These are phyloP conservation scores for Quercus lobata DNA, from an alignment of 331 rosid species.

Conservation along the genomic window DNA sequence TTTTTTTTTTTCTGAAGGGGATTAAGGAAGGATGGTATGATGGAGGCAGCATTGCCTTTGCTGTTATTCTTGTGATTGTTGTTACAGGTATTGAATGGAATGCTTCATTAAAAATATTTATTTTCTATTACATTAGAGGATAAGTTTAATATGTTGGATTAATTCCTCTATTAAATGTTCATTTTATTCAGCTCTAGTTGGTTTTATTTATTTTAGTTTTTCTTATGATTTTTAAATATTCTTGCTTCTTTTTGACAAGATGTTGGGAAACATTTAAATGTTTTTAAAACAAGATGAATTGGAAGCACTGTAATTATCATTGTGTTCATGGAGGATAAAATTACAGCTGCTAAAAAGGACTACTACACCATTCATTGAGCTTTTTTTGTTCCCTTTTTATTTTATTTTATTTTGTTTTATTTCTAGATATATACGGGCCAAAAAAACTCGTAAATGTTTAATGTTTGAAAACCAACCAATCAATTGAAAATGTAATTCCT, in stretches of 20 bases:
- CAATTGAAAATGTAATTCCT: too few species aligned
- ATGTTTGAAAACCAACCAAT: too few species aligned
- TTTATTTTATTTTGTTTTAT: too few species aligned
- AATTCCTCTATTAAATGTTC: not conserved
- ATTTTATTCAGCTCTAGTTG: not conserved
- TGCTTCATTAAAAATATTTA: not conserved
- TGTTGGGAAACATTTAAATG: not conserved
- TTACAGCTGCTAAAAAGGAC: not conserved
- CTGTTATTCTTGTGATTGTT: constrained; percentile 93
- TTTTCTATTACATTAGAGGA: not conserved
- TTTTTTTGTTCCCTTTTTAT: too few species aligned
- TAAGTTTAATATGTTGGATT: not conserved
- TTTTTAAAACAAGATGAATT: not conserved
- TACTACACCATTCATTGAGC: not conserved
- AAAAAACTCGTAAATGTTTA: not conserved
- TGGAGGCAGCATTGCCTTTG: constrained; percentile 99
- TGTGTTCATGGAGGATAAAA: not conserved
- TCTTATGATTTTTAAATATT: not conserved
- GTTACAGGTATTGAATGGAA: constrained; percentile 67
- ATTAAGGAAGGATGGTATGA: constrained; percentile 98
- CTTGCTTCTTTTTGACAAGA: not conserved
- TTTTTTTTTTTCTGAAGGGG: constrained; percentile 46
- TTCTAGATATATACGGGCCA: not conserved
- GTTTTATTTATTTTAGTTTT: not conserved
- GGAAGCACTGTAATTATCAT: not conserved